Conservation (phyloP, 495 filamentous ascomycete species). For the Aspergillus indologenus region DNA sequence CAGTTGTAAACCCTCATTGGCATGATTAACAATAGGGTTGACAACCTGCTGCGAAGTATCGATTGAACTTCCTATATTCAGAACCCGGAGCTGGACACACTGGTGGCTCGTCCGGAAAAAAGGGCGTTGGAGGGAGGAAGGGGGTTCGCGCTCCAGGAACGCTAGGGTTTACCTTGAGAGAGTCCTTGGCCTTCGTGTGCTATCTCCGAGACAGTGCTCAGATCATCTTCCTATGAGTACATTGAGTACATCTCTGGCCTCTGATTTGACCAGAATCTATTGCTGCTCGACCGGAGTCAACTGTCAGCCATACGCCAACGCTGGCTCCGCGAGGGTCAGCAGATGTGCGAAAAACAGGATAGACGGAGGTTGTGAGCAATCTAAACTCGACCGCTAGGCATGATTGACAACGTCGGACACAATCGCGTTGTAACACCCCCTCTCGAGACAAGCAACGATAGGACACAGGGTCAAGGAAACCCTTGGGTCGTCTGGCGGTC, state of each 20-base stretch:
- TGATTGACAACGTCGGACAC: background rate
- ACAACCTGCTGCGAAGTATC: background rate
- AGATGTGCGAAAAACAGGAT: constrained; percentile 14
- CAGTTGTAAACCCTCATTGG: background rate
- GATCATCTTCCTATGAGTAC: constrained; percentile 22
- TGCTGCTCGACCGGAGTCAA: constrained; percentile 1
- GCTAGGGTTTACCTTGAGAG: background rate
- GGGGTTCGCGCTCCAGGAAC: too few species aligned
- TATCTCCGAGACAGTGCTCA: constrained; percentile 16
- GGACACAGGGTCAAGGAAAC: constrained; percentile 1
- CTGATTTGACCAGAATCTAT: constrained; percentile 2
- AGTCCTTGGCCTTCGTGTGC: constrained; percentile 2
- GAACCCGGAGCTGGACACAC: background rate
- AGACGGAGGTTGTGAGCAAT: background rate
- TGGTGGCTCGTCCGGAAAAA: background rate
- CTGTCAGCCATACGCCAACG: constrained; percentile 13
- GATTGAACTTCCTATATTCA: background rate
- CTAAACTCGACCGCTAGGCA: background rate
- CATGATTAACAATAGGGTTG: background rate
- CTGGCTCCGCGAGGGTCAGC: constrained; percentile 17
- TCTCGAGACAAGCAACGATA: constrained; percentile 1
- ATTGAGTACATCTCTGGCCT: background rate
- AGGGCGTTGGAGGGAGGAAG: background rate
- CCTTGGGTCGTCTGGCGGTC: constrained; percentile 10
- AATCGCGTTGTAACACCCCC: background rate